Evolutionary conservation across 2,329 filamentous ascomycete genomes (phyloP), one percentile per base, ranked within the genome.

Genomic region (Chaetomium globosum): DNA sequence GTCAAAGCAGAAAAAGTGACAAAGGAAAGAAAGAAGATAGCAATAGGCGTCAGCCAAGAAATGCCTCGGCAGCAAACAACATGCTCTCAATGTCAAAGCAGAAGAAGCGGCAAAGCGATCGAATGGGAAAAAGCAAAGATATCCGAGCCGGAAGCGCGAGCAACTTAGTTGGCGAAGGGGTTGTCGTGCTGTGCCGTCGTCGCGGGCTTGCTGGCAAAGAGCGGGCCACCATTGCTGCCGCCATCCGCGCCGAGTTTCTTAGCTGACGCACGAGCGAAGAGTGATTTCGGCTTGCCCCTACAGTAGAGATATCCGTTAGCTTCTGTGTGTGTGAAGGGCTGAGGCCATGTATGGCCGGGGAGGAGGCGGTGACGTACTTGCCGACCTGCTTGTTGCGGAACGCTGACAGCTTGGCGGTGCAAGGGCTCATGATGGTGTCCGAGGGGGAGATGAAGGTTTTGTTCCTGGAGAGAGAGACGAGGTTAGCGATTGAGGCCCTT

Each of bases 371-470:
- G 6, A 83, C 85, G 75, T 82, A 92, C 89, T 93, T 94, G 79
- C 84, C 85, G 68, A 88, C 88, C 74, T 92, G 89, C 81, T 92
- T 93, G 80, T 86, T 91, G 79, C 91, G 90, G 77, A 93, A 87
- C 49, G 89, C 89, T 69, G 84, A 89, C 73, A 95, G 85, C 83
- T 95, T 95, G 77, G 90, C 89, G 21, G 89, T 90, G 78, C 91
- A 93, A 43, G 92, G 92, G 72, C 89, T 93, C 88, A 93, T 91
- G 81, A 96, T 93, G 78, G 87, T 88, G 78, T 96, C 92, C n/a
- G 90, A 93, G 2, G 92, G 92, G 21, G 90, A 93, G 76, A 93
- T 82, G 79, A 93, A 94, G 71, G 70, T 72, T 67, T 72, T 75
- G 68, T 70, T 71, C 55, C 71, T 74, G 59, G 46, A 23, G 54